Evolutionary conservation across 2,329 filamentous ascomycete genomes (phyloP), one percentile per base, ranked within the genome.

Genomic region (Paracamarosporium sp.): DNA sequence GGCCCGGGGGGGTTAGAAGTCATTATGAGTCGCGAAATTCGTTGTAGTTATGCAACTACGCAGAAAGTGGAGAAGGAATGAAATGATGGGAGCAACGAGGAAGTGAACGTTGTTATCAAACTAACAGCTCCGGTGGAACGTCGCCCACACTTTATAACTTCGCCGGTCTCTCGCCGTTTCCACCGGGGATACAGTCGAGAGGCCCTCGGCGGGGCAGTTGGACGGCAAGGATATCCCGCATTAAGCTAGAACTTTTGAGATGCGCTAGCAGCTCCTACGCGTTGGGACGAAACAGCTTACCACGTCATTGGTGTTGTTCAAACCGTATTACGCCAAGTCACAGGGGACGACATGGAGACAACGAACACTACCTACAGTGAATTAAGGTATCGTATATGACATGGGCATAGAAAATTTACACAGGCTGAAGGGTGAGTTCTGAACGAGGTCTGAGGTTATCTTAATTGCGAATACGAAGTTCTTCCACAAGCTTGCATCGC

Each of bases 1-100:
- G 75, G 65, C 56, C 71, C 76, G 43, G 81, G 79, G n/a, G 81
- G 77, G 64, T 84, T 76, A 40, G 83, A 85, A 22, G 83, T 76
- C 83, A 85, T 85, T 1, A 7, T 25, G 7, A 6, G 11, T 4
- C 52, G n/a, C 55, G 35, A 1, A 20, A 2, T 20, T 22, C 13
- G 24, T 12, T 38, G 36, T 7, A 20, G 52, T 2, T 46, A 20
- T 3, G 11, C n/a, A n/a, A n/a, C 24, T 51, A 24, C 22, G 41
- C 11, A 43, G 47, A 31, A 8, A 30, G 25, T 11, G 33, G 7
- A 12, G 22, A 5, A 38, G 46, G 6, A 8, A 15, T 25, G 15
- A 13, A 38, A 9, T 11, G 38, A 24, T 8, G 38, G 22, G 24
- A n/a, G 17, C 15, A 12, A 13, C 3, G n/a, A 40, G 33, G 13